Evolutionary conservation across 1,284 basidiomycete genomes (phyloP), one percentile per base, ranked within the genome.

Genomic region (Cerioporus squamosus): DNA sequence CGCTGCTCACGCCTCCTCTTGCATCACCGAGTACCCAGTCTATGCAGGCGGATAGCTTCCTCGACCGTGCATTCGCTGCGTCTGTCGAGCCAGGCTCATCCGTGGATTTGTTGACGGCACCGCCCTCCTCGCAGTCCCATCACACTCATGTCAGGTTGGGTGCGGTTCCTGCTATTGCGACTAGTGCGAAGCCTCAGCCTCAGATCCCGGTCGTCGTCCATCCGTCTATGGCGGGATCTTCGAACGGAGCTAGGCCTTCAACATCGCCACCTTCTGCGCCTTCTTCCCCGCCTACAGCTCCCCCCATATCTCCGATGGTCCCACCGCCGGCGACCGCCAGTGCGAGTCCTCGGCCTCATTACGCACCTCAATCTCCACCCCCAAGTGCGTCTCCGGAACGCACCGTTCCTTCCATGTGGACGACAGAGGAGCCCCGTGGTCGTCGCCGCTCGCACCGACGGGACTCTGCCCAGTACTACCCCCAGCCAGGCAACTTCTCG

Each of bases 31-130:
- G 49, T 33, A 17, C 53, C 36, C 54, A 57, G 42, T 64, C 68
- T 1, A 23, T 60, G 33, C 59, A 58, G 22, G 60, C 66, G 8
- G 70, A 72, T 46, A 70, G 69, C 51, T 68, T 71, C 51, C 59
- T 71, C n/a, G 61, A 60, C 14, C 65, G 70, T 9, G 71, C 64
- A 14, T 72, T 72, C 46, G 53, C 64, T 1, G 53, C 59, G 9
- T 55, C 59, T 1, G 53, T 66, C 2, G 65, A 68, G 43, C 60
- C 64, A 2, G 63, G 65, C 3, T 64, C 60, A 8, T 69, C 68
- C 1, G 59, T 50, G 1, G 68, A 69, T 36, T 56, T 48, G 3
- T 26, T 60, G 15, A 55, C 60, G 20, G 42, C 59, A 7, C 60
- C 56, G 12, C 51, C 62, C 1, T 53, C 67, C 15, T 68, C 69